These are phyloP conservation scores for Tillandsia leiboldiana DNA, from an alignment of 176 grass and related monocot genomes.

Conservation along the genomic window DNA sequence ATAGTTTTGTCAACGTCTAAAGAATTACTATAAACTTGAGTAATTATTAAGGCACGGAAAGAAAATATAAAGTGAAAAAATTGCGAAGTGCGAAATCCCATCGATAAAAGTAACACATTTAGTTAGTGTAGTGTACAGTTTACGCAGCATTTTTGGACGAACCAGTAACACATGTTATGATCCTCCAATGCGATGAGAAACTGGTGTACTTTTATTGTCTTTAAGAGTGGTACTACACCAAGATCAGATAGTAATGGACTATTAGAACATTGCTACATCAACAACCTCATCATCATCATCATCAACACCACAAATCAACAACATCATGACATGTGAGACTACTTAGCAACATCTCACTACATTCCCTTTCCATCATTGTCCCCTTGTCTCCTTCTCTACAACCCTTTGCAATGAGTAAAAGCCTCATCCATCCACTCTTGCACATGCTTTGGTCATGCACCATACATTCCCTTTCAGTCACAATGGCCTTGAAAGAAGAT, in stretches of 20 bases:
- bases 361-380: conserved; percentile 27
- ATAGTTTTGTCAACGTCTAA: too few relatives aligned
- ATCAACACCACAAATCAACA: conserved; percentile 16
- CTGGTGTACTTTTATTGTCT: neutral
- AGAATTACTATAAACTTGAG: too few relatives aligned
- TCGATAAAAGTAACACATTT: too few relatives aligned
- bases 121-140: too few relatives aligned
- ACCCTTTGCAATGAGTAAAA: conserved; percentile 2
- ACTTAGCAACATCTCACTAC: conserved; percentile 30
- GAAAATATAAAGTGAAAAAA: too few relatives aligned
- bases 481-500: too few relatives aligned
- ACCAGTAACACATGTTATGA: too few relatives aligned
- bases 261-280: conserved; percentile 18
- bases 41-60: too few relatives aligned
- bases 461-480: too few relatives aligned
- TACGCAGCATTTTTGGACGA: too few relatives aligned
- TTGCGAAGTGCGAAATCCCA: too few relatives aligned
- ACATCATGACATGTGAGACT: conserved; percentile 28
- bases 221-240: neutral
- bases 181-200: neutral
- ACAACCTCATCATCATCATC: conserved; percentile 34
- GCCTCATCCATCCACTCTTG: neutral
- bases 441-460: too few relatives aligned
- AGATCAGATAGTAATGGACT: neutral
- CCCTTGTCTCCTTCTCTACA: conserved; percentile 27